Base-by-base conservation (phyloP, 108 stramenopile genomes). In the Aurantiochytrium sp. region DNA sequence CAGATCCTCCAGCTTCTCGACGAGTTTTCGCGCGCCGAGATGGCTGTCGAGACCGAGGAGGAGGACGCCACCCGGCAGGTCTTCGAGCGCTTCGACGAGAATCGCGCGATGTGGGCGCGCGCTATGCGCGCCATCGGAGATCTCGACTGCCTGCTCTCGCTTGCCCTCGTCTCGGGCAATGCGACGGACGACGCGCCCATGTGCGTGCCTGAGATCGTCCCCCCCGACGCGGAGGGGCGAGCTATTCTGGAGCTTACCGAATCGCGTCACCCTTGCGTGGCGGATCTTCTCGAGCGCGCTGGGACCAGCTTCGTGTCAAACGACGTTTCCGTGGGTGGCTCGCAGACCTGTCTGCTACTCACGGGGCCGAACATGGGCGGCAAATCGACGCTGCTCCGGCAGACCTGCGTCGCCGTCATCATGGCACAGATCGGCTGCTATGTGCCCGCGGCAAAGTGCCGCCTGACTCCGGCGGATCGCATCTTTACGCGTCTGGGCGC, bases 401-500 rank as follows among this genome's bases (percentile, higher is more conserved):
- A 99, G 91, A 98, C 97, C 34, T 98, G 98, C 88, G 91, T 99
- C 69, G 94, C 98, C 53, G 91, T 96, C 27, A 96, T 99, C 86
- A 89, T 99, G 68, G 98, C 98, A 0, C 99, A 99, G 92, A 94
- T 97, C 24, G 99, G 99, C 45, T 97, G 96, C 69, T 98, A 93
- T 87, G 99, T 99, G n/a, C 98, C 98, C 3, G 99, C 98, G 22
- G 96, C 96, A 68, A 85, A 90, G 24, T 96, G 95, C 85, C 86
- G 68, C 22, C 87, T 98, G 55, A 97, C 97, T 19, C 99, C 99
- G 31, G 91, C 97, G 22, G 99, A 99, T 92, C 95, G 98, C 31
- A 97, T 99, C 86, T 99, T 97, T 87, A 99, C 99, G 48, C 94
- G 99, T 10, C 94, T 99, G 8, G 99, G 99, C n/a, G 99, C 99